Base-by-base conservation (phyloP, 805 yeast genomes). In the Lachancea kluyveri region DNA sequence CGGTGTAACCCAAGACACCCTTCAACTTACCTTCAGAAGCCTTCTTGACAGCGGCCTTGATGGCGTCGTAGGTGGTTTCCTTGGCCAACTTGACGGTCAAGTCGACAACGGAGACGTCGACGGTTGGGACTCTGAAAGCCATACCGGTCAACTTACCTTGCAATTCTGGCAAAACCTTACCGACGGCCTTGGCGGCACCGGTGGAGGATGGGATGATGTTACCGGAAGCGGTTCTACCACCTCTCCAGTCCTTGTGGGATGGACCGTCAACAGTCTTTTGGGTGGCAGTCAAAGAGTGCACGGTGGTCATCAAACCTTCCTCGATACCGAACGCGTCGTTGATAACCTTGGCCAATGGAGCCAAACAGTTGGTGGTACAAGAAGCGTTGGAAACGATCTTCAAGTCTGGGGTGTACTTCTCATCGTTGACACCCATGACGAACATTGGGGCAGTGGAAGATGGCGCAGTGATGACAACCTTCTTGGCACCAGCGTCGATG, bases 181-280 rank as follows among this genome's bases (percentile, higher is more conserved):
- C 82, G 50, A 77, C 83, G 49, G 81, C 81, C 70, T 77, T 77
- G 43, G 83, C 83, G 49, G 83, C 83, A 70, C 83, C 83, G 35
- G 83, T 77, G 46, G 82, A 74, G 36, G 82, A 76, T 63, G 83
- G 83, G 54, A 77, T 77, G 59, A 77, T 76, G 74, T 77, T 76
- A 56, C 77, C 81, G 42, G 80, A 73, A 55, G 83, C 83, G 51
- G 82, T 74, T 69, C 83, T 72, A 62, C 82, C 83, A 67, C 82
- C 82, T 73, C 83, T 74, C 83, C 83, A 76, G 68, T 76, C 83
- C 67, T 77, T 77, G 68, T 74, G 79, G 60, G 83, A 76, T 58
- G 82, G 79, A 67, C 82, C 82, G 59, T 77, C 83, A 50, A 77
- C 83, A 42, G 81, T 74, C 68, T 76, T 76, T 63, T 77, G 82